Conservation (phyloP, 2,329 filamentous ascomycete species). For the Paracoccidioides lutzii region DNA sequence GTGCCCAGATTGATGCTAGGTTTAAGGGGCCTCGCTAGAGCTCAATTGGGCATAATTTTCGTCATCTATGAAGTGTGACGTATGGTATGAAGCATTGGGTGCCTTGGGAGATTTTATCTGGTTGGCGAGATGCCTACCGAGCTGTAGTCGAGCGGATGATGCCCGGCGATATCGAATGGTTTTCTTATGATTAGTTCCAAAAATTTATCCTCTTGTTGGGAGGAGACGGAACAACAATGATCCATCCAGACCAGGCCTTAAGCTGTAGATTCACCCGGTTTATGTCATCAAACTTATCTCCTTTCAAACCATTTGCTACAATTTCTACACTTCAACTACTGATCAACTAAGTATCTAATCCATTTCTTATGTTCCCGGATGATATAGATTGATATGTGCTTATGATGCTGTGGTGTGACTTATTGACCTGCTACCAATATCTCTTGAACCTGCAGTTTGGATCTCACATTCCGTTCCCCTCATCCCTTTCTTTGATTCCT, state of each 20-base stretch:
- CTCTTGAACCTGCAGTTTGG: background rate
- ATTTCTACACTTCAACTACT: background rate
- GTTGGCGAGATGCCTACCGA: background rate
- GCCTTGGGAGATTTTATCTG: background rate
- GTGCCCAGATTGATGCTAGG: background rate
- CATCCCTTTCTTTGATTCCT: background rate
- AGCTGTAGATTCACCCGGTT: background rate
- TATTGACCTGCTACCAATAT: too few relatives aligned
- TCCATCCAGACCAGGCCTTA: background rate
- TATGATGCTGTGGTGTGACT: too few relatives aligned
- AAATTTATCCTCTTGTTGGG: background rate
- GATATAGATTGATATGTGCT: too few relatives aligned
- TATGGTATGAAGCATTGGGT: background rate
- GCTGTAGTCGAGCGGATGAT: background rate
- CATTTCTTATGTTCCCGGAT: too few relatives aligned
- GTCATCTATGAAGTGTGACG: background rate
- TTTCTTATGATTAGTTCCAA: background rate
- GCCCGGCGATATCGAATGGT: background rate
- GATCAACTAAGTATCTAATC: too few relatives aligned
- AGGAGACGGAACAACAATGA: background rate
- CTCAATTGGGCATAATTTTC: background rate
- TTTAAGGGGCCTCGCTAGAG: background rate
- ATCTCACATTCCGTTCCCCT: background rate
- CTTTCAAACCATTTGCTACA: too few relatives aligned
- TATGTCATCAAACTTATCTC: background rate